Base-by-base conservation (phyloP, 768 basidiomycete species). In the Gyrodon lividus region DNA sequence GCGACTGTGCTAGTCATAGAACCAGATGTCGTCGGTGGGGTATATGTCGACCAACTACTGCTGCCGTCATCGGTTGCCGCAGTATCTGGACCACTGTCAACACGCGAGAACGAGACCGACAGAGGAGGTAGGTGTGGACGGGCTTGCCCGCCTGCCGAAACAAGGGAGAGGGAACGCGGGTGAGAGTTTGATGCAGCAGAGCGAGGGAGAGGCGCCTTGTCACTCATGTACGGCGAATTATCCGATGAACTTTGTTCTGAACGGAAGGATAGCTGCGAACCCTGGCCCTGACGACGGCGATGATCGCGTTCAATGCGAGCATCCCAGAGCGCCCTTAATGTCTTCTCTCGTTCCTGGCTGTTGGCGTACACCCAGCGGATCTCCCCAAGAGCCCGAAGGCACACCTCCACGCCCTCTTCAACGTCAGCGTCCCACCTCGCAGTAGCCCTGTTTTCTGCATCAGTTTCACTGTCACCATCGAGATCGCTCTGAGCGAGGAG, bases 281-380 rank as follows among this genome's bases (percentile, higher is more conserved):
- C 48, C 31, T 48, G 65, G 24, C 28, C 55, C 52, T 61, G 52
- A 50, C 62, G 52, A 61, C 66, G 52, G 59, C 64, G 56, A 75
- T 22, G 28, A 17, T 71, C 62, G n/a, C 68, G 70, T 20, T 56
- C 50, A 20, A 67, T 55, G 19, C 70, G 70, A 64, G 57, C 72
- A 42, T 77, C 72, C 77, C 77, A 79, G 42, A 76, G 67, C 23
- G 68, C 64, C 51, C 74, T 76, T 42, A 91, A 72, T 0, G 80
- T 81, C 51, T 82, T 81, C 60, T 83, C 80, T 33, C 83, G 76
- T 60, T 92, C 90, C 53, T 86, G 83, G 51, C 80, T 84, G 63
- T 83, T 85, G 6, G 86, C 86, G 65, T 80, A 87, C 5, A 76
- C 79, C 93, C 93, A 97, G 10, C 83, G 80, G 80, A 94, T 88